Base-by-base conservation (phyloP, 1,284 basidiomycete species). In the Wolfiporia cocos region DNA sequence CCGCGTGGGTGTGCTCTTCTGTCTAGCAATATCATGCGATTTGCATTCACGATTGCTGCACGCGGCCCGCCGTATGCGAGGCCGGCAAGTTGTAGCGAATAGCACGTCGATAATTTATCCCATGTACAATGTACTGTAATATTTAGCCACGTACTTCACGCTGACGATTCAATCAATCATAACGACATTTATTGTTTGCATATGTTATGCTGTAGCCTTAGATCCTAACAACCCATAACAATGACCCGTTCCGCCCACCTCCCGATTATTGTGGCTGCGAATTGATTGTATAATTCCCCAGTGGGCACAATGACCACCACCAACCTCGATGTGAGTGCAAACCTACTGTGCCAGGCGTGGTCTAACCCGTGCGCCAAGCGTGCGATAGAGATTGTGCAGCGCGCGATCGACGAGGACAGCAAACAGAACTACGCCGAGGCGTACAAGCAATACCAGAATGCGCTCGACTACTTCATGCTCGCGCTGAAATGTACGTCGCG, bases 401-500 rank as follows among this genome's bases (percentile, higher is more conserved):
- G 82, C 54, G 95, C 95, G 41, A 97, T 98, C 62, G 93, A 97
- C 53, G 89, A 92, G 55, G 95, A 99, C 69, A 76, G 79, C 52
- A 93, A 93, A 63, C 86, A 91, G 65, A 92, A 97, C 67, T 99
- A 97, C 67, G 70, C 79, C 34, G 92, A 95, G 59, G 93, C 94
- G 15, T 95, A 92, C 77, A 94, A 91, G 69, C 81, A 85, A 53
- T 93, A 92, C 65, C 87, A 90, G 69, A 96, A 98, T 73, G 79
- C 92, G 3, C 76, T 99, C 46, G 95, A 99, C 63, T 99, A 96
- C 67, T 99, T 99, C 65, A 93, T 98, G 87, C 86, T 98, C 67
- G 78, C 79, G 4, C 74, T 85, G 66, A 88, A 86, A 64, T 88
- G 81, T 86, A 49, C 49, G 76, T 67, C 18, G 17, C 20, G 17